These are phyloP conservation scores for Hypholoma sublateritium DNA, from an alignment of 768 basidiomycete genomes.

Conservation along the genomic window DNA sequence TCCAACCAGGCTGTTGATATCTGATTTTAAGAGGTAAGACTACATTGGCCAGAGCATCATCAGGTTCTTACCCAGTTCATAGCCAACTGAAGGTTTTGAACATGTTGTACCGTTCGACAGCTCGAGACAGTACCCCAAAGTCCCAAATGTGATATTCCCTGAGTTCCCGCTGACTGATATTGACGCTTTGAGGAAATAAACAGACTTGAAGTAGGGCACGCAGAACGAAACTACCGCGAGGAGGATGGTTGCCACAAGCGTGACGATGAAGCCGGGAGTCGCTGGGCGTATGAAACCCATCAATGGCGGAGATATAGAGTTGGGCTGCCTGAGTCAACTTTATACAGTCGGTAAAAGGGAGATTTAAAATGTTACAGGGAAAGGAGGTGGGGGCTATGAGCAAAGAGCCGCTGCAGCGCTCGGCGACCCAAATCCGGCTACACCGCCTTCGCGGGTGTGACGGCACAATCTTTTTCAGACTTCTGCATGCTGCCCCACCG, in stretches of 20 bases:
- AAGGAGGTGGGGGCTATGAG: conserved; percentile 1
- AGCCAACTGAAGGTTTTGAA: conserved; percentile 81
- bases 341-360: not conserved
- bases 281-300: conserved; percentile 80
- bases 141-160: conserved; percentile 81
- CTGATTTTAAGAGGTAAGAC: conserved; percentile 35
- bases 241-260: conserved; percentile 73
- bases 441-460: not conserved
- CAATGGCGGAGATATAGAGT: conserved; percentile 8
- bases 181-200: conserved; percentile 85
- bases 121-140: conserved; percentile 83
- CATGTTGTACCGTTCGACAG: conserved; percentile 61
- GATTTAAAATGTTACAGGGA: not conserved
- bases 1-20: conserved; percentile 80
- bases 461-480: not conserved
- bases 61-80: conserved; percentile 70
- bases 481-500: not conserved
- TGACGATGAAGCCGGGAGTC: conserved; percentile 87
- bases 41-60: too few species aligned
- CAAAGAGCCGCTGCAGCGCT: not conserved
- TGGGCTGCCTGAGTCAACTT: conserved; percentile 9
- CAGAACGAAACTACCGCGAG: conserved; percentile 89
- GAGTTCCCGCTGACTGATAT: conserved; percentile 44
- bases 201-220: conserved; percentile 84
- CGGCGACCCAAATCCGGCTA: conserved; percentile 1